Evolutionary conservation across 163 green algal genomes (phyloP), one percentile per base, ranked within the genome.

Genomic region (Scenedesmus sp.): DNA sequence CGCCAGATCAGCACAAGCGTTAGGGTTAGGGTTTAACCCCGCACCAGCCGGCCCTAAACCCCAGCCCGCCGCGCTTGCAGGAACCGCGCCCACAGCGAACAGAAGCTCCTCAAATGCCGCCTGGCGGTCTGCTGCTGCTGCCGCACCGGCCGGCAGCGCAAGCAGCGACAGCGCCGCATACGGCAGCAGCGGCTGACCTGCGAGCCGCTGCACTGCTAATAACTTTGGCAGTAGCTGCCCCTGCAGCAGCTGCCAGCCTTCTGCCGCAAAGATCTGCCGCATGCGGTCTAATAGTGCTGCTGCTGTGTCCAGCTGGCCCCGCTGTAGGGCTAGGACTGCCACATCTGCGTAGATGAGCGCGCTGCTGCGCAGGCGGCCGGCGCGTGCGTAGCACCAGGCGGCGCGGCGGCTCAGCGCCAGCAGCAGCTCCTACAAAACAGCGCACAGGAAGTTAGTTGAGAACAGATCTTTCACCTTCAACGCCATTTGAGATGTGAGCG

Each of bases 301-400:
- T 55, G 89, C 89, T 9, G 46, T 8, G 4, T 93, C 91, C 66
- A 89, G 77, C 66, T 93, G 87, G 0, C 92, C 91, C 13, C 83
- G 83, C 5, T 73, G 82, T 87, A 95, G 76, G 10, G 90, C 86
- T 88, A 94, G 56, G n/a, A 88, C 84, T 1, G 88, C 94, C 77
- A 96, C 93, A 55, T 96, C 94, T 20, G 89, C 91, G 66, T 92
- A 95, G 59, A 95, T 82, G 66, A 94, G 90, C 34, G 92, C 90
- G 7, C 92, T 94, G 52, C 64, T 79, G 26, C 94, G 92, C 81
- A 91, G 60, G 1, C 94, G 90, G 0, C 94, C 94, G 0, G 94
- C 81, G 52, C 76, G 79, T 16, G 87, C 86, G 81, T 94, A 95
- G 90, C 94, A 95, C 23, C 82, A 56, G 57, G 88, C 93, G 13